Percentiles rank a stretch among this genome's conserved stretches.
These are phyloP conservation scores for Maudiozyma bulderi DNA, from an alignment of 805 yeast genomes.

Conservation along the genomic window DNA sequence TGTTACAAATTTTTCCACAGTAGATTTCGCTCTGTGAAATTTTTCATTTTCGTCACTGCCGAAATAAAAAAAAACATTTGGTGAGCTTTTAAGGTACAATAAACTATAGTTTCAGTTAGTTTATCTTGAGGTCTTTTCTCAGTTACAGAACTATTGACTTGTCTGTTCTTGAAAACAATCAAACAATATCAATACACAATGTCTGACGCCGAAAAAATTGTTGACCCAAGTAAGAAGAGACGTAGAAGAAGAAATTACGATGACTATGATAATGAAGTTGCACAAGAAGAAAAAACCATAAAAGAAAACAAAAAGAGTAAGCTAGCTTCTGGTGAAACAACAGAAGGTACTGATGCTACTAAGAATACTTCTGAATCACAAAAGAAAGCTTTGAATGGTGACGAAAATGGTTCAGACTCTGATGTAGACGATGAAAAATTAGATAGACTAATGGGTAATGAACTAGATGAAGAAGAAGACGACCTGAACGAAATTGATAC, in stretches of 20 bases:
- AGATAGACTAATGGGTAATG: slow-evolving; percentile 37
- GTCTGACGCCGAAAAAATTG: background rate
- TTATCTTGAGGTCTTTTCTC: too few relatives aligned
- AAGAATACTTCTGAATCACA: background rate
- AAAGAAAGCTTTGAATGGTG: slow-evolving; percentile 7
- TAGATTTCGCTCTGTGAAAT: too few relatives aligned
- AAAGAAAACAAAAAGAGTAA: slow-evolving; percentile 28
- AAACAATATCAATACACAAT: background rate
- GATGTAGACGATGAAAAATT: slow-evolving; percentile 47
- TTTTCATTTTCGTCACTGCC: too few relatives aligned
- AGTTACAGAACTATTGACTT: too few relatives aligned
- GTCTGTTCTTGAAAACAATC: background rate
- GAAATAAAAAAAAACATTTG: too few relatives aligned
- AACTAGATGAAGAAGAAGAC: slow-evolving; percentile 59
- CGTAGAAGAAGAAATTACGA: slow-evolving; percentile 39
- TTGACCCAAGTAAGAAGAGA: slow-evolving; percentile 4
- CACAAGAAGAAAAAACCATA: slow-evolving; percentile 39
- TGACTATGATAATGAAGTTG: slow-evolving; percentile 55
- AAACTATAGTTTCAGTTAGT: too few relatives aligned
- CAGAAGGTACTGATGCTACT: background rate
- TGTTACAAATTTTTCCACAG: too few relatives aligned
- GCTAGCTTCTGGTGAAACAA: slow-evolving; percentile 1
- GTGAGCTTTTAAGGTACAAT: too few relatives aligned
- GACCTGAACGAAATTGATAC: slow-evolving; percentile 73
- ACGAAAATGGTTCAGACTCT: slow-evolving; percentile 35